Conservation (phyloP, 805 yeast genomes). For the Lipomyces yamanashiensis region DNA sequence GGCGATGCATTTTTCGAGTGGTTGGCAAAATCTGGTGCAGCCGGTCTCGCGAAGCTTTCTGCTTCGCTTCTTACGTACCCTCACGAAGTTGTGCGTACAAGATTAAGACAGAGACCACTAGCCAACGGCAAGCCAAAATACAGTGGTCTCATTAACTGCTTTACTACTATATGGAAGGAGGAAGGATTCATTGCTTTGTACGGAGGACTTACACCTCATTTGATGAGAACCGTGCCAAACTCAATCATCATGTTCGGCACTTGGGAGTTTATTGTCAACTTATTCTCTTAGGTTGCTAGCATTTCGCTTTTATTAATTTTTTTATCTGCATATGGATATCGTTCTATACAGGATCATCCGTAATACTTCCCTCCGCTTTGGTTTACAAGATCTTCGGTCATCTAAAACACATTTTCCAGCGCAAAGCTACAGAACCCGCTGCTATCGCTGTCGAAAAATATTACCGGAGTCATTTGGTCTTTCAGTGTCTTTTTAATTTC, state of each 20-base stretch:
- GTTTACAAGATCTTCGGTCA: too few species aligned
- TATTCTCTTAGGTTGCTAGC: slow-evolving; percentile 43
- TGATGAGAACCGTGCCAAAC: slow-evolving; percentile 95
- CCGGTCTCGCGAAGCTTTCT: slow-evolving; percentile 92
- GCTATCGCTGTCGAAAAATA: background rate
- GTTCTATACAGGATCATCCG: too few species aligned
- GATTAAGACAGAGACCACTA: slow-evolving; percentile 91
- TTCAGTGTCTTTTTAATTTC: background rate
- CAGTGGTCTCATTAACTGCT: slow-evolving; percentile 86
- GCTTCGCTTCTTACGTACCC: slow-evolving; percentile 95
- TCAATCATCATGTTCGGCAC: slow-evolving; percentile 99
- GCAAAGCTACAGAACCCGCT: too few species aligned
- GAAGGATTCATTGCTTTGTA: slow-evolving; percentile 94
- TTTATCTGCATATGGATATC: too few species aligned
- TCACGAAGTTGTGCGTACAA: slow-evolving; percentile 94
- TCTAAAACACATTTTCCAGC: too few species aligned
- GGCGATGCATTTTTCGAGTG: slow-evolving; percentile 78
- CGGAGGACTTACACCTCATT: slow-evolving; percentile 97
- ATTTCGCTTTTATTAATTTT: too few species aligned
- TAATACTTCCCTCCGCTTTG: too few species aligned
- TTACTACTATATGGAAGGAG: slow-evolving; percentile 80
- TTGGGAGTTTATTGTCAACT: slow-evolving; percentile 82
- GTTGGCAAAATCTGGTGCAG: slow-evolving; percentile 96
- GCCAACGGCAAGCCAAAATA: slow-evolving; percentile 82
- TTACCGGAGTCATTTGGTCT: slow-evolving; percentile 4